Conservation (phyloP, 441 rosid species). For the Brassica balearica region DNA sequence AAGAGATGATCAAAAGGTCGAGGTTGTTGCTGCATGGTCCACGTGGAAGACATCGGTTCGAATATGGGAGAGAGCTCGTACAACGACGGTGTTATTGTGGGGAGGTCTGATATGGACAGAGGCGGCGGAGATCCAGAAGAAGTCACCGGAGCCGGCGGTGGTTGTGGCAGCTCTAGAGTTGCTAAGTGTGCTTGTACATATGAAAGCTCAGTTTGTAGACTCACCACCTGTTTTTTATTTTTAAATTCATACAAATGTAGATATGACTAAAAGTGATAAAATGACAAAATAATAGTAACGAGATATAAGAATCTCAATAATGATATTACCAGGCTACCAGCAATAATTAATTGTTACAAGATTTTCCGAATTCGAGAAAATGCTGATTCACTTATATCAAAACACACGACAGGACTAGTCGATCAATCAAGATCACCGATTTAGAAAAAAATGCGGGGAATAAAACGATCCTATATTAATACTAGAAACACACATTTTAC, state of each 20-base stretch:
- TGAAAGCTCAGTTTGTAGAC: constrained; percentile 82
- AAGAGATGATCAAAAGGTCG: constrained; percentile 61
- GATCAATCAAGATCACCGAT: constrained; percentile 39
- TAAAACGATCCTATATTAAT: constrained; percentile 26
- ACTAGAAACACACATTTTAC: not conserved
- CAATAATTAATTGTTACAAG: constrained; percentile 34
- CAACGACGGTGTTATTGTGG: constrained; percentile 54
- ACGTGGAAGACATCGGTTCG: constrained; percentile 67
- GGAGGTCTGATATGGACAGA: constrained; percentile 75
- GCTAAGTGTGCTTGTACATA: constrained; percentile 84
- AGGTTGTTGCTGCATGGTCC: constrained; percentile 76
- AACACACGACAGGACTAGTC: constrained; percentile 30
- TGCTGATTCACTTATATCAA: constrained; percentile 29
- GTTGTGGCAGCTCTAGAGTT: constrained; percentile 71
- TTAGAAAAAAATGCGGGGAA: constrained; percentile 21
- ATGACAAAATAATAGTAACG: constrained; percentile 2
- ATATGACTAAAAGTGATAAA: constrained; percentile 20
- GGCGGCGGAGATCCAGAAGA: constrained; percentile 46
- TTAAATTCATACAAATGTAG: not conserved
- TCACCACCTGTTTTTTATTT: constrained; percentile 63
- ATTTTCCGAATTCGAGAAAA: constrained; percentile 31
- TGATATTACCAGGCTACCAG: constrained; percentile 29
- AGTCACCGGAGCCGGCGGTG: constrained; percentile 49
- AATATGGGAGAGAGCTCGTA: constrained; percentile 71
- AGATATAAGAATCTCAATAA: constrained; percentile 28